Percentiles rank a stretch among this genome's conserved stretches.
phyloP scores from a whole-genome alignment of 2,329 filamentous ascomycete genomes.

The Penicillium fuscoglaucum region DNA sequence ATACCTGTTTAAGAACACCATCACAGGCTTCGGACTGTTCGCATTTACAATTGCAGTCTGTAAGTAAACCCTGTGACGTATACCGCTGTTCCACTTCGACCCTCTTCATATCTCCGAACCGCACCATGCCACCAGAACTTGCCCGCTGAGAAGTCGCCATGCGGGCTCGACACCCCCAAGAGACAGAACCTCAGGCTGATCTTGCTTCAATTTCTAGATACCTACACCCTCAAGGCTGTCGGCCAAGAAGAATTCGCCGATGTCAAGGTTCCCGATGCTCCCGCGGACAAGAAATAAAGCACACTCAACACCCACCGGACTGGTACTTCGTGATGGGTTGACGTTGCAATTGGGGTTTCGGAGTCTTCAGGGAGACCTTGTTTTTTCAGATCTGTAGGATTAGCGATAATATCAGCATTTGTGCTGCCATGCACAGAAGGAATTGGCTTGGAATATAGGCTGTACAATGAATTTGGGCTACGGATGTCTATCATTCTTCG shows the following conservation, averaged over 20 bases:
- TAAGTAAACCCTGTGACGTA: slow-evolving; percentile 52
- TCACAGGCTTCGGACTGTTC: slow-evolving; percentile 75
- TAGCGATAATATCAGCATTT: slow-evolving; percentile 17
- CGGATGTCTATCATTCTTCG: slow-evolving; percentile 13
- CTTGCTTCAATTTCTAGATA: slow-evolving; percentile 50
- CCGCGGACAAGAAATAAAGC: slow-evolving; percentile 41
- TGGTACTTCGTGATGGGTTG: slow-evolving; percentile 4
- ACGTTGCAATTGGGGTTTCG: slow-evolving; percentile 17
- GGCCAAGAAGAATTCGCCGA: slow-evolving; percentile 97
- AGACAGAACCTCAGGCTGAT: slow-evolving; percentile 6
- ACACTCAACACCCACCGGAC: background rate
- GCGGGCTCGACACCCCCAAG: background rate
- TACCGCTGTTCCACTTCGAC: background rate
- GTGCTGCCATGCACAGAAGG: slow-evolving; percentile 20
- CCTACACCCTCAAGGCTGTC: slow-evolving; percentile 76
- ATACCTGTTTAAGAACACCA: slow-evolving; percentile 84
- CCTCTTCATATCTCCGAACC: background rate
- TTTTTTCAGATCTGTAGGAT: slow-evolving; percentile 18
- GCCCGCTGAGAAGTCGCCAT: background rate
- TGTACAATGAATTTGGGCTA: slow-evolving; percentile 16
- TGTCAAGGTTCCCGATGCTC: slow-evolving; percentile 80
- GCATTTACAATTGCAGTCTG: slow-evolving; percentile 81
- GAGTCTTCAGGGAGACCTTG: slow-evolving; percentile 24
- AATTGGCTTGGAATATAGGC: slow-evolving; percentile 12
- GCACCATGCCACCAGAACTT: slow-evolving; percentile 9